Conservation (phyloP, 225 moss, liverwort and hornwort genomes). For the Takakia lepidozioides region DNA sequence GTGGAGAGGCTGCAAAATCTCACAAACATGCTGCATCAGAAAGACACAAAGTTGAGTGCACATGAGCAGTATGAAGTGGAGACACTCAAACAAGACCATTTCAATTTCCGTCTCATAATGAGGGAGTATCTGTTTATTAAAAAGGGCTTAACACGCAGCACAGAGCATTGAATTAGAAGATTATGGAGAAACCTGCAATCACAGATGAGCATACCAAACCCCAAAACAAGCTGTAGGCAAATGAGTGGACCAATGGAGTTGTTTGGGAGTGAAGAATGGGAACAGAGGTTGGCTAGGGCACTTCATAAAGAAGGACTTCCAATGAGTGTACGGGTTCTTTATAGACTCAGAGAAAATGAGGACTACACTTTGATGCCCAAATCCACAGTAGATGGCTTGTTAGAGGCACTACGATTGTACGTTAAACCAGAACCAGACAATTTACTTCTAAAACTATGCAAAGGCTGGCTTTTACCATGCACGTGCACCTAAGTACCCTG, state of each 20-base stretch:
- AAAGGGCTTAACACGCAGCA: conserved; percentile 16
- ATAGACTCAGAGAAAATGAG: conserved; percentile 13
- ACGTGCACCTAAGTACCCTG: too few species aligned
- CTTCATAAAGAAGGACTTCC: conserved; percentile 9
- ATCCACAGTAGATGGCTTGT: conserved; percentile 4
- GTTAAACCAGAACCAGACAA: too few species aligned
- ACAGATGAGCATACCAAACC: too few species aligned
- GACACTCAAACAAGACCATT: conserved; percentile 12
- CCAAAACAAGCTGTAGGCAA: too few species aligned
- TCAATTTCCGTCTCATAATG: conserved; percentile 25
- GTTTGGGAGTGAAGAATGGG: conserved; percentile 1
- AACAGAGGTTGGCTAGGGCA: conserved; percentile 21
- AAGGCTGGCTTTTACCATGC: too few species aligned
- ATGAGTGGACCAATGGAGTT: too few species aligned
- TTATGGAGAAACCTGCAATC: conserved; percentile 1
- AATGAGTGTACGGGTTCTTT: conserved; percentile 8
- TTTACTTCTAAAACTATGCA: background rate
- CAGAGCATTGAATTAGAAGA: too few species aligned
- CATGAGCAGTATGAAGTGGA: conserved; percentile 7
- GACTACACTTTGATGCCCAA: conserved; percentile 8
- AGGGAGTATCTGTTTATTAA: conserved; percentile 19
- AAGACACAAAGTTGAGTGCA: background rate
- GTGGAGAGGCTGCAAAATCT: conserved; percentile 18
- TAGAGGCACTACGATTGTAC: too few species aligned
- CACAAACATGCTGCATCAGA: background rate